Evolutionary conservation across 1,139 yeast species (phyloP), one percentile per base, ranked within the genome.

Genomic region (Zhuliangozyma blackwelliae): DNA sequence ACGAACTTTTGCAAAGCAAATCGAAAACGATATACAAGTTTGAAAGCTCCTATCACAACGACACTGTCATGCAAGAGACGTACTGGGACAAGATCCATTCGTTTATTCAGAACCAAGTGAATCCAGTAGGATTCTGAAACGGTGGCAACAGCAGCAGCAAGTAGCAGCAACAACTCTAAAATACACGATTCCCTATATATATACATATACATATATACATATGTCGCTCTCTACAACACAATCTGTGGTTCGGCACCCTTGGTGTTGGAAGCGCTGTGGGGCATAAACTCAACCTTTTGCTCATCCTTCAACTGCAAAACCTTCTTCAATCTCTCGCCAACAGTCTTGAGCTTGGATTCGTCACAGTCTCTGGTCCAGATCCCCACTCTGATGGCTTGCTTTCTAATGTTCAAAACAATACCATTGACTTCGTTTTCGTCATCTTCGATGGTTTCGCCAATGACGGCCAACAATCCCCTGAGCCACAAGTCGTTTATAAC

Each of bases 391-490:
- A 77, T 80, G 47, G 82, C 90, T 50, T 79, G 82, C 60, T 78
- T 82, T 73, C 97, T 84, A 53, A 87, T 79, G 61, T 87, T 88
- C 59, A 88, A 80, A 49, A 92, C 96, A 50, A 89, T 88, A 53
- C 99, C 99, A 61, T 88, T 90, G 51, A 94, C 95, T 67, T 89
- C 94, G 54, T 83, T 77, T 59, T 84, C 90, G 46, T 83, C 92
- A 48, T 81, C 85, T 65, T 88, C 96, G 50, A 92, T 83, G 41
- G 97, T 88, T 68, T 92, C 97, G 52, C 99, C 99, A 63, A 92
- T 88, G 42, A 89, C 89, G 34, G 95, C 84, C 55, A 92, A 76
- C 60, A 92, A 76, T 41, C 94, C 82, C 64, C 95, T 77, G 58
- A 89, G 79, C 98, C 98, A 94, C 57, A 88, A 75, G 49, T 89